A percentile compares a stretch with the other conserved stretches of the same genome.
Conservation (phyloP, 164 flowering plant genomes). For the Macadamia integrifolia region DNA sequence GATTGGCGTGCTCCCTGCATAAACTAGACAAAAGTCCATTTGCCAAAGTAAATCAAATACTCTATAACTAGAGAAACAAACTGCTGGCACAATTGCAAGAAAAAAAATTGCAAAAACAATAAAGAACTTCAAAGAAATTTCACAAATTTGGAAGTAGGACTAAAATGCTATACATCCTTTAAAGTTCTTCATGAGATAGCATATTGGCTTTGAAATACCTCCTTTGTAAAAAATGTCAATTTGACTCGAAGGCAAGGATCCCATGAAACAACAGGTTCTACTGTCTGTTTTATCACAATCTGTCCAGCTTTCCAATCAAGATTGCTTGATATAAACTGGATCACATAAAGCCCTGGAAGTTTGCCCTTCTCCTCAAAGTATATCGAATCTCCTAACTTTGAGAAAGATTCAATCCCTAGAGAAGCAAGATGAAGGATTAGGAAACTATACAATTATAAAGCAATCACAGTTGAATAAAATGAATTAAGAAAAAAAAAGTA, state of each 20-base stretch:
- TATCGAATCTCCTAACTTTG: constrained; percentile 73
- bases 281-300: constrained; percentile 46
- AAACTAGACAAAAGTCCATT: not conserved
- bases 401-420: constrained; percentile 69
- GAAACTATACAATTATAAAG: not conserved
- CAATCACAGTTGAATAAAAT: not conserved
- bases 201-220: constrained; percentile 22
- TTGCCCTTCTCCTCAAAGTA: constrained; percentile 21
- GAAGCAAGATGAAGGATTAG: not conserved
- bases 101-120: no score
- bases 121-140: no score
- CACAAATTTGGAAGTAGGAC: no score
- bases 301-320: constrained; percentile 64
- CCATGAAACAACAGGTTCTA: constrained; percentile 60
- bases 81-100: not conserved
- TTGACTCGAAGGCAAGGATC: constrained; percentile 52
- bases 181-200: no score
- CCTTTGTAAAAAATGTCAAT: constrained; percentile 38
- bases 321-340: constrained; percentile 79
- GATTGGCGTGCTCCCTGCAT: constrained; percentile 28
- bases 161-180: no score
- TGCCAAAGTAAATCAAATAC: not conserved
- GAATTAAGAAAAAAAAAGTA: not conserved
- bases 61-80: not conserved
- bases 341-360: constrained; percentile 54